Evolutionary conservation across 768 basidiomycete genomes (phyloP).

Genomic region (Boletus reticuloceps): DNA sequence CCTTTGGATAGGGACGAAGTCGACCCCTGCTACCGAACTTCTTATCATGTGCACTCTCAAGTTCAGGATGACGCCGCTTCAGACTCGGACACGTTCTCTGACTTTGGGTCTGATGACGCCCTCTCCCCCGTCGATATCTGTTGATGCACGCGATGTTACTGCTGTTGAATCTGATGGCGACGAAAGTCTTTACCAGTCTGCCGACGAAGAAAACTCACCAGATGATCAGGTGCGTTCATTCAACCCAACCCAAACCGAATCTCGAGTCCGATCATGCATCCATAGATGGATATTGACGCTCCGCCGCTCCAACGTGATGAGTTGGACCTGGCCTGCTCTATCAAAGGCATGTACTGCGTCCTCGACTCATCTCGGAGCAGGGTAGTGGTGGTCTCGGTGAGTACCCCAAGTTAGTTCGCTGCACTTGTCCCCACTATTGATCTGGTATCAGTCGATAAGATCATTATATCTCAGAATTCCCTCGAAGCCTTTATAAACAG

Average conservation of each 20-base stretch:
- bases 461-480: constrained; percentile 46
- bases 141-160: neutral
- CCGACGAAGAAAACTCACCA: constrained; percentile 1
- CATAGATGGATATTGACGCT: constrained; percentile 21
- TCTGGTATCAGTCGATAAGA: constrained; percentile 44
- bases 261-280: neutral
- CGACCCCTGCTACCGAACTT: neutral
- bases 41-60: neutral
- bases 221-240: constrained; percentile 10
- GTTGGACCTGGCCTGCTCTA: constrained; percentile 24
- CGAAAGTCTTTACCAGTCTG: constrained; percentile 17
- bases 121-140: neutral
- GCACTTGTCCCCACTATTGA: constrained; percentile 22
- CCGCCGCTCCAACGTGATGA: constrained; percentile 5
- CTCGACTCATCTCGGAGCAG: constrained; percentile 52
- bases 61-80: neutral
- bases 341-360: constrained; percentile 50
- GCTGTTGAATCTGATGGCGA: neutral
- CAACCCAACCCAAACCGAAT: neutral
- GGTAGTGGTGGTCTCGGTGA: constrained; percentile 52
- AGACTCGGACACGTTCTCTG: constrained; percentile 4
- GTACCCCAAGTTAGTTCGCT: constrained; percentile 37
- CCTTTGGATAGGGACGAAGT: neutral
- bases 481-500: constrained; percentile 47
- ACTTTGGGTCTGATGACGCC: neutral